phyloP scores from a whole-genome alignment of 2,329 filamentous ascomycete species.

The Ampelomyces quisqualis region DNA sequence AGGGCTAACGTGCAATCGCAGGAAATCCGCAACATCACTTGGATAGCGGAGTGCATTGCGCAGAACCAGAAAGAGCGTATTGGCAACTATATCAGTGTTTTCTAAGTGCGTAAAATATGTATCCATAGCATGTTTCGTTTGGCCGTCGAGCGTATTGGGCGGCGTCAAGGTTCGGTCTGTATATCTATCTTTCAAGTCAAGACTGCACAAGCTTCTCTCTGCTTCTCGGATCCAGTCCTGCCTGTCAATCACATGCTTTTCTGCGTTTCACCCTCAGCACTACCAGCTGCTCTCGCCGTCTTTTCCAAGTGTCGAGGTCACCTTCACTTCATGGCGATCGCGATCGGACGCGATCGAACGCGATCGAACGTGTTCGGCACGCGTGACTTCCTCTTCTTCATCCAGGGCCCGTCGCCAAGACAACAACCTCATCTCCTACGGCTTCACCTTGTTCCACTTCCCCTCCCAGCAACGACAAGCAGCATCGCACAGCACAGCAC shows the following conservation, averaged over 20 bases:
- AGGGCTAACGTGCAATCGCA: conserved; percentile 41
- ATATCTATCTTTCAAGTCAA: conserved; percentile 26
- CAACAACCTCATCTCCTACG: background rate
- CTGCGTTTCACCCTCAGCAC: background rate
- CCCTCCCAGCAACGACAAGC: too few relatives aligned
- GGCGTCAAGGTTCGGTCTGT: conserved; percentile 35
- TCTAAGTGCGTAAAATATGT: conserved; percentile 46
- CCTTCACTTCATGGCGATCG: background rate
- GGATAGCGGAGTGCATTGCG: conserved; percentile 99
- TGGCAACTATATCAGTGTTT: conserved; percentile 97
- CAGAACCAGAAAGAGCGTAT: conserved; percentile 99
- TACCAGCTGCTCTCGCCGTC: too few relatives aligned
- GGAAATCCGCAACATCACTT: conserved; percentile 99
- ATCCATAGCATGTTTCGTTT: conserved; percentile 31
- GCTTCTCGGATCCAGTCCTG: too few relatives aligned
- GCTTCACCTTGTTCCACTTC: background rate
- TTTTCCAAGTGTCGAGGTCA: background rate
- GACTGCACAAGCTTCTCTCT: conserved; percentile 17
- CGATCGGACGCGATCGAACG: conserved; percentile 1
- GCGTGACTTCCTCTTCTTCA: conserved; percentile 16
- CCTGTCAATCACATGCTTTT: background rate
- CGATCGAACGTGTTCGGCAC: conserved; percentile 3
- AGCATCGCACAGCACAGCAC: too few relatives aligned
- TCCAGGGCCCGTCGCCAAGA: background rate
- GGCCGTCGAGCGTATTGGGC: conserved; percentile 28